Evolutionary conservation across 306 rosid species (phyloP), one percentile per base, ranked within the genome.

Genomic region (Prunus mongolica): DNA sequence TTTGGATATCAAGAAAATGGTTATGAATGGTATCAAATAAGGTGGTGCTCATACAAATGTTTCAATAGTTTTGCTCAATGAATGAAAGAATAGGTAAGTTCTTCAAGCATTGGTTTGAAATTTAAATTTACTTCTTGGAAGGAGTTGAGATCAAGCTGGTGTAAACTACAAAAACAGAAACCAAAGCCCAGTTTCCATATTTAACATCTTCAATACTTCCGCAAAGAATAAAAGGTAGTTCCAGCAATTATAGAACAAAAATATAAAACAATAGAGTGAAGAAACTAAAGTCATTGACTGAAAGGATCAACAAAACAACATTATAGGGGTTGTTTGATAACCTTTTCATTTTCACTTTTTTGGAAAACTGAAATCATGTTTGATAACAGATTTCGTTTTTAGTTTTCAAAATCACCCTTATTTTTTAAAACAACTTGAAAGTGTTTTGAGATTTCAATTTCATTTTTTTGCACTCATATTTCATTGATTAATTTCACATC

Each of bases 1-100:
- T 51, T 25, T 45, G 62, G 22, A 65, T 3, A 27, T 80, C 12
- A 80, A 80, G 65, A 65, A 66, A 63, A 76, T 5, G 27, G 12
- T 49, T 4, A 4, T 18, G 11, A 65, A 12, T 8, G 73, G 72
- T 30, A 27, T 76, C 3, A 38, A 45, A 25, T 80, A 76, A 20
- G 80, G 74, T 5, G 79, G 86, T 16, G 24, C 28, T 85, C 91
- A 28, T 56, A 28, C 44, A 14, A 78, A 20, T 84, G 78, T 54
- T 49, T 85, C 27, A 68, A 2, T 15, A 79, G 20, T 24, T 82
- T 89, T 54, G 61, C 83, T 7, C 62, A 70, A 56, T 82, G 91
- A 87, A 7, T 89, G 8, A 85, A 79, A 27, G 77, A 65, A 55
- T 71, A 71, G 56, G 38, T 41, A 25, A 49, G 18, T 8, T 49